Conservation (phyloP, 2,329 filamentous ascomycete species). For the Diaporthe amygdali region DNA sequence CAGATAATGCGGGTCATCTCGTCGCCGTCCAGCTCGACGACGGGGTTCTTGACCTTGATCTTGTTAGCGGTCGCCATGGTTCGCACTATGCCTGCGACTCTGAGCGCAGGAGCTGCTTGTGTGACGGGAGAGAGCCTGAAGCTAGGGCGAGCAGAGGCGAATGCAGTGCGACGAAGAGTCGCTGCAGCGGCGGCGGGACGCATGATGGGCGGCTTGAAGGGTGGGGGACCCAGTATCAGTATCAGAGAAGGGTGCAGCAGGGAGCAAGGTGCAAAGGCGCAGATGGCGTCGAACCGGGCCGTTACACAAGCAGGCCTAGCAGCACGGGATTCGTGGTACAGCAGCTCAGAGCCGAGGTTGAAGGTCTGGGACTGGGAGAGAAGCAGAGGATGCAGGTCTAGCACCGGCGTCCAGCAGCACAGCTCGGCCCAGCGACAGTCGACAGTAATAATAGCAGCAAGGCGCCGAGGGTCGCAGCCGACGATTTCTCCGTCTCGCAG, state of each 20-base stretch:
- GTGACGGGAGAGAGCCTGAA: constrained; percentile 18
- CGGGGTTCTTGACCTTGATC: constrained; percentile 99
- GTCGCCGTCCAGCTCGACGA: constrained; percentile 94
- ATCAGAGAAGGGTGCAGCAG: neutral
- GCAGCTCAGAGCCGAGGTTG: constrained; percentile 10
- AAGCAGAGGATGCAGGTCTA: neutral
- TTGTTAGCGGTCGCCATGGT: constrained; percentile 71
- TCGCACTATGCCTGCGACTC: constrained; percentile 32
- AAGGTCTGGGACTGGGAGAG: neutral
- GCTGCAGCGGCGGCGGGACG: constrained; percentile 24
- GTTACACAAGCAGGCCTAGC: neutral
- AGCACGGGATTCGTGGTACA: neutral
- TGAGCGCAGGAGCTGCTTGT: constrained; percentile 17
- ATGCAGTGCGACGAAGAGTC: constrained; percentile 25
- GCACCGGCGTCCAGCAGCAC: neutral
- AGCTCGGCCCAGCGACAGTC: neutral
- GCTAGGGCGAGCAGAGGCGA: constrained; percentile 15
- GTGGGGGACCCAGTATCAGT: neutral
- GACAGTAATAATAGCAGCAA: constrained; percentile 2
- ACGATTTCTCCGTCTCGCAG: constrained; percentile 18
- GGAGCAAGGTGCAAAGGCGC: neutral
- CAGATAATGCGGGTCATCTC: constrained; percentile 99
- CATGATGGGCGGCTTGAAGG: constrained; percentile 14
- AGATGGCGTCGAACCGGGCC: neutral
- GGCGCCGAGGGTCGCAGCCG: constrained; percentile 19